phyloP scores from a whole-genome alignment of 2,329 filamentous ascomycete species.

The Tolypocladium capitatum region DNA sequence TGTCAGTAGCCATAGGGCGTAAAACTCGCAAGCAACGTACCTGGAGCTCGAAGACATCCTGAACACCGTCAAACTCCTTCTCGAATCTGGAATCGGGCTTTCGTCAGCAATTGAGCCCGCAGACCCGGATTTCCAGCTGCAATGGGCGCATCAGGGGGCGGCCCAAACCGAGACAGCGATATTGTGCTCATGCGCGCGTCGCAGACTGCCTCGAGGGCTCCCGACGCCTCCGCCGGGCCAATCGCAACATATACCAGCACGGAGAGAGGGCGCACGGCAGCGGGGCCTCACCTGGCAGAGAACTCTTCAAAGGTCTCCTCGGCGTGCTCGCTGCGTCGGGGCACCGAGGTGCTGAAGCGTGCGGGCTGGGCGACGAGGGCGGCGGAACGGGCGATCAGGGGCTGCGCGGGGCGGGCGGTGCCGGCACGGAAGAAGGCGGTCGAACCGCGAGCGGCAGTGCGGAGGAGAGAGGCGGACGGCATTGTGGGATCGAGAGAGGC shows the following conservation, averaged over 20 bases:
- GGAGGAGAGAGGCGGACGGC: slow-evolving; percentile 56
- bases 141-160: neutral
- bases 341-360: slow-evolving; percentile 50
- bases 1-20: slow-evolving; percentile 3
- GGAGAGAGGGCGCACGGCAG: neutral
- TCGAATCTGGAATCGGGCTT: slow-evolving; percentile 65
- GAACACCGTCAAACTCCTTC: slow-evolving; percentile 95
- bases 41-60: slow-evolving; percentile 99
- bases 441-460: slow-evolving; percentile 56
- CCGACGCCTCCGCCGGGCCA: slow-evolving; percentile 2
- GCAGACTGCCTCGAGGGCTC: neutral
- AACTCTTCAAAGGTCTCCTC: slow-evolving; percentile 99
- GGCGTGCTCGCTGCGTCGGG: slow-evolving; percentile 50
- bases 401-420: slow-evolving; percentile 40
- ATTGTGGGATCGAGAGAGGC: slow-evolving; percentile 28
- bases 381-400: slow-evolving; percentile 42
- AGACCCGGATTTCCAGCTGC: neutral
- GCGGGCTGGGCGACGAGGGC: slow-evolving; percentile 27
- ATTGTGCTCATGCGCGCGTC: neutral
- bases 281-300: slow-evolving; percentile 67
- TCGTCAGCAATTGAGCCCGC: neutral
- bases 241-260: neutral
- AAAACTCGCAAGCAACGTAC: slow-evolving; percentile 38
- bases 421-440: slow-evolving; percentile 51
- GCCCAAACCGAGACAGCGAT: neutral